Percentiles rank a stretch among this genome's conserved stretches.
Evolutionary conservation across 805 yeast species (phyloP).

Genomic region (Starmerella sp.): DNA sequence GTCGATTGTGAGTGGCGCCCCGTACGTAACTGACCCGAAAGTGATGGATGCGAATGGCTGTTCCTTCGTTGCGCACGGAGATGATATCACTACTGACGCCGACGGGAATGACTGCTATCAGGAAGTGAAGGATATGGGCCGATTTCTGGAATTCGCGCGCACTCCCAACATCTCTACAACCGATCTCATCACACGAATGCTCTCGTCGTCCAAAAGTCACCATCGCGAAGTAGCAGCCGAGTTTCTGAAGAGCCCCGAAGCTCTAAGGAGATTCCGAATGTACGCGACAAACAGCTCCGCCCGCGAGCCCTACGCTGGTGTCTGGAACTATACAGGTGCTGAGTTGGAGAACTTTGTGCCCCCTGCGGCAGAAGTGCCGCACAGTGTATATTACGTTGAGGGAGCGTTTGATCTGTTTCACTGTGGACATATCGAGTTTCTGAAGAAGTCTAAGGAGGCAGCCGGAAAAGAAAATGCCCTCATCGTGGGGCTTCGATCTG

Average conservation of each 20-base stretch:
- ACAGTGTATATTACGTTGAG: conserved; percentile 39
- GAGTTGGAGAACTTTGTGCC: conserved; percentile 9
- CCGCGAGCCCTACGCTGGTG: conserved; percentile 21
- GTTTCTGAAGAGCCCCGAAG: conserved; percentile 12
- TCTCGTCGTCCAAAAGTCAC: conserved; percentile 48
- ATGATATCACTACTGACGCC: conserved; percentile 94
- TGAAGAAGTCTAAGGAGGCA: conserved; percentile 38
- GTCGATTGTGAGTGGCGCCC: conserved; percentile 60
- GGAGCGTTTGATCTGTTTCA: conserved; percentile 90
- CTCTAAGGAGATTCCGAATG: conserved; percentile 15
- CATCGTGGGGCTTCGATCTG: conserved; percentile 59
- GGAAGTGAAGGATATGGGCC: conserved; percentile 67
- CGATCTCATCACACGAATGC: conserved; percentile 82
- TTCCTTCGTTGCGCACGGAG: conserved; percentile 94
- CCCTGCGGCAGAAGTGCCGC: conserved; percentile 15
- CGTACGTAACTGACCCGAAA: conserved; percentile 81
- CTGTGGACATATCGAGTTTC: conserved; percentile 79
- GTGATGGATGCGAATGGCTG: conserved; percentile 69
- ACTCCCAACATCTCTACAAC: conserved; percentile 93
- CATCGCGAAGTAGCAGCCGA: conserved; percentile 31
- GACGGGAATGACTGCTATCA: conserved; percentile 90
- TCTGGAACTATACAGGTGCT: conserved; percentile 8
- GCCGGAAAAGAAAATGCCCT: conserved; percentile 38
- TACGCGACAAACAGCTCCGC: conserved; percentile 22
- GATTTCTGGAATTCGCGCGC: conserved; percentile 81